Conservation (phyloP, 257 asterid species). For the Scutellaria baicalensis region DNA sequence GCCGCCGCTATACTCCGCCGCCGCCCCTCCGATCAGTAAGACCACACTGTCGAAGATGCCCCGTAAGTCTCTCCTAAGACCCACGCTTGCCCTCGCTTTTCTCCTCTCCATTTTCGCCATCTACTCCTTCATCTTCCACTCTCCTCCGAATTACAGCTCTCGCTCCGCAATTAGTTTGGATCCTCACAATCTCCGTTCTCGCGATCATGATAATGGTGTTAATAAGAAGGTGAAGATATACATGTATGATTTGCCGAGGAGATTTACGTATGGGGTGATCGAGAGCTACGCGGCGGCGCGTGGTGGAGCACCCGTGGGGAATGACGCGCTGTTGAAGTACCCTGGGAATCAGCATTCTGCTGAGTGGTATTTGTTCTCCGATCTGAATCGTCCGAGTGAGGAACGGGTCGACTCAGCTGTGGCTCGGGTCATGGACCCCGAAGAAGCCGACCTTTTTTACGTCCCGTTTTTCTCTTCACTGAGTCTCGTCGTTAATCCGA, state of each 20-base stretch:
- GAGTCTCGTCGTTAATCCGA: constrained; percentile 79
- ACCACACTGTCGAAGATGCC: constrained; percentile 33
- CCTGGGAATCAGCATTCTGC: constrained; percentile 97
- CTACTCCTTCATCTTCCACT: constrained; percentile 46
- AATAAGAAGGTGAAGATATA: constrained; percentile 35
- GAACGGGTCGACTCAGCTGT: constrained; percentile 39
- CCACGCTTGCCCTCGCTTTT: constrained; percentile 44
- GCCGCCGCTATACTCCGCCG: constrained; percentile 23
- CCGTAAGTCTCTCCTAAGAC: constrained; percentile 53
- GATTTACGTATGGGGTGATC: constrained; percentile 85
- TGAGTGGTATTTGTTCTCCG: constrained; percentile 84
- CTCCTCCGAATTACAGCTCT: constrained; percentile 23
- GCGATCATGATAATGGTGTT: neutral
- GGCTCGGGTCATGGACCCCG: constrained; percentile 64
- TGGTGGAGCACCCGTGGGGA: constrained; percentile 33
- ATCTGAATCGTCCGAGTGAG: constrained; percentile 42
- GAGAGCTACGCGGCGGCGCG: constrained; percentile 82
- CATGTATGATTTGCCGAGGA: constrained; percentile 79
- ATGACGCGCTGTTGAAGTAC: constrained; percentile 62
- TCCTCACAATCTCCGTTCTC: neutral
- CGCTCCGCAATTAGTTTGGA: constrained; percentile 1
- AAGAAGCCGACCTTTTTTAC: constrained; percentile 78
- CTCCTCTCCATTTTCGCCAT: constrained; percentile 42
- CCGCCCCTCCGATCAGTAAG: constrained; percentile 10
- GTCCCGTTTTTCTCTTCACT: constrained; percentile 92